These are phyloP conservation scores for Tricholomella constricta DNA, from an alignment of 768 basidiomycete species.

Conservation along the genomic window DNA sequence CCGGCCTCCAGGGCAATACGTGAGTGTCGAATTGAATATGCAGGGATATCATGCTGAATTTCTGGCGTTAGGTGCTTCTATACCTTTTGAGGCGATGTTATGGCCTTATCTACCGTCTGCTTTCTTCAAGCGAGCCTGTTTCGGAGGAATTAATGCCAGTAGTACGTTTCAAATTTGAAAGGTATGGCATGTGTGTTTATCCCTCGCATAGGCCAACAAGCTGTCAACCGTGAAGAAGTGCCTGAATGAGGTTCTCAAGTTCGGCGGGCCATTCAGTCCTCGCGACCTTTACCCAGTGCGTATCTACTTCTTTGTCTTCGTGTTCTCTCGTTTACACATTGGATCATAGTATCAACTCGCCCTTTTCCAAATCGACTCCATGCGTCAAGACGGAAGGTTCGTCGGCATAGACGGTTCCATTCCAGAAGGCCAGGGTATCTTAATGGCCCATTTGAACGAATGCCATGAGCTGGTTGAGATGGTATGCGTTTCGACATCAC, in stretches of 20 bases:
- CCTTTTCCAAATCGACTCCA: conserved; percentile 90
- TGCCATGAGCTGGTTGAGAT: conserved; percentile 96
- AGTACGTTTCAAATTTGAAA: conserved; percentile 39
- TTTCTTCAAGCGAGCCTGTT: conserved; percentile 95
- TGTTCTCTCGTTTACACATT: not conserved
- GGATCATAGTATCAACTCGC: conserved; percentile 82
- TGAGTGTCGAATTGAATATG: conserved; percentile 41
- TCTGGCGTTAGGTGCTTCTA: conserved; percentile 69
- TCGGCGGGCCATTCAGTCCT: conserved; percentile 90
- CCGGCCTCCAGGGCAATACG: conserved; percentile 92
- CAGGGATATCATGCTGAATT: not conserved
- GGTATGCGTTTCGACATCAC: conserved; percentile 45
- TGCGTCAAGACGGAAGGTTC: conserved; percentile 94
- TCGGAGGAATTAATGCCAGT: conserved; percentile 98
- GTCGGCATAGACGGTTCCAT: conserved; percentile 84
- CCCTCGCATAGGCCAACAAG: conserved; percentile 78
- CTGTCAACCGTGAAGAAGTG: conserved; percentile 96
- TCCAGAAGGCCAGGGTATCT: conserved; percentile 95
- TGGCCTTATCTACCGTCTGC: conserved; percentile 89
- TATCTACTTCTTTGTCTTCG: conserved; percentile 13
- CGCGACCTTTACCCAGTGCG: conserved; percentile 92
- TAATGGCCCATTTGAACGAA: conserved; percentile 95
- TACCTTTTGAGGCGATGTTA: conserved; percentile 95
- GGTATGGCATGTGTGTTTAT: not conserved
- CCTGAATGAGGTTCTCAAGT: conserved; percentile 92